Percentiles rank a stretch among this genome's conserved stretches.
Conservation (phyloP, 768 basidiomycete genomes). For the Pulveroboletus sp. region DNA sequence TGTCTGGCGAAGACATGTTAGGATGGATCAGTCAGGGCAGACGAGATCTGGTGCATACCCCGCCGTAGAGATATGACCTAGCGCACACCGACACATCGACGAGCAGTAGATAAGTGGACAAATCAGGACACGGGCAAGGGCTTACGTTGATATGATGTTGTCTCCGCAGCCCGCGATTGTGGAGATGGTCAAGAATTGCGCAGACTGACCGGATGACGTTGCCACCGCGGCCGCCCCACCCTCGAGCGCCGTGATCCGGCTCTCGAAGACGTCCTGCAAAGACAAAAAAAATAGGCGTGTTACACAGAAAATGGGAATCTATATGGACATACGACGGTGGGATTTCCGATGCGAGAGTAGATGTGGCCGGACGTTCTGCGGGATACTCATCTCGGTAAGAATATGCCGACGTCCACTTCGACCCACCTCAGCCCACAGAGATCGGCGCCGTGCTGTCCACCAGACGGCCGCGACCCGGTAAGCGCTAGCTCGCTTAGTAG, state of each 20-base stretch:
- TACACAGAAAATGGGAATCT: not conserved
- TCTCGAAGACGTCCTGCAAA: conserved; percentile 57
- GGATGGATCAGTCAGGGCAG: not conserved
- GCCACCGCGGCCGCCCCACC: conserved; percentile 58
- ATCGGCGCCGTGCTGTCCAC: conserved; percentile 46
- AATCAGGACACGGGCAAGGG: not conserved
- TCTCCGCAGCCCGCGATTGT: conserved; percentile 52
- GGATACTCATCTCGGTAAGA: not conserved
- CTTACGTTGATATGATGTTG: conserved; percentile 59
- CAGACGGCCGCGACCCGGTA: not conserved
- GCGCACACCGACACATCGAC: not conserved
- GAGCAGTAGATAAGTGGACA: not conserved
- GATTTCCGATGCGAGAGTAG: conserved; percentile 54
- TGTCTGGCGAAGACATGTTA: conserved; percentile 33
- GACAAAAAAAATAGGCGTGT: not conserved
- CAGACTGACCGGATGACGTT: conserved; percentile 54
- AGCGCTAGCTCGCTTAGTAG: not conserved
- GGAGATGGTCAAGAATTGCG: conserved; percentile 56
- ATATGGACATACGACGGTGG: conserved; percentile 43
- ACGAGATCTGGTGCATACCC: conserved; percentile 34
- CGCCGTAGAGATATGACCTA: conserved; percentile 56
- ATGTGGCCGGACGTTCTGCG: conserved; percentile 42
- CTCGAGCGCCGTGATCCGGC: conserved; percentile 59
- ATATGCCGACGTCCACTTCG: not conserved
- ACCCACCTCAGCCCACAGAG: conserved; percentile 44